Evolutionary conservation across 352 stramenopile genomes (phyloP), one percentile per base, ranked within the genome.

Genomic region (Globisporangium paroecandrum): DNA sequence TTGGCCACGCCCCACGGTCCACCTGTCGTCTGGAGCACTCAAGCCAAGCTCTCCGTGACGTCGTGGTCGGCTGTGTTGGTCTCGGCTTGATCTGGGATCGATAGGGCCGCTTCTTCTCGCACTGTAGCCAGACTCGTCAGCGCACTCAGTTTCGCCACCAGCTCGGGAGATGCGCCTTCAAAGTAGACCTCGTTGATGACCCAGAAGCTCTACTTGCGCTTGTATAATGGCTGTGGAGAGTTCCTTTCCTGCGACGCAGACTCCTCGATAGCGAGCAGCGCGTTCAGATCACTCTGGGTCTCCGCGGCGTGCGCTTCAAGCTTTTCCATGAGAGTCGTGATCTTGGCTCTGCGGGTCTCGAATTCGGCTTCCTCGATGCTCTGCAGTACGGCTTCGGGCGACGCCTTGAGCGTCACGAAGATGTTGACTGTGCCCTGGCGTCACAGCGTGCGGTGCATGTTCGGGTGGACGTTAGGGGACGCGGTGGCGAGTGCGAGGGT

Each of bases 121-220:
- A 54, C 47, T 54, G 8, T 22, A 25, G 20, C 24, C 20, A 54
- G 20, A 22, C 20, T 54, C 47, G 22, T 63, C 24, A 75, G 29
- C 4, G 27, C 41, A 0, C 34, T 43, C 53, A 81, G 67, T 49
- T 75, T 72, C 49, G 70, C 43, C 4, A 81, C 55, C 29, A 79
- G 53, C 15, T 70, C 71, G 20, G 60, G 53, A 1, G 71, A 62
- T 12, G 66, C 72, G 18, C 68, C 60, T 47, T 77, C 38, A 34
- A 82, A 67, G 62, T 60, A 63, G 41, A 75, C 64, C 53, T 72
- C 65, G 66, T 77, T 76, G 25, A 25, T 64, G 66, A 79, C 73
- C 75, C 75, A 82, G 61, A 69, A 74, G 22, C 18, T 27, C 47
- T 8, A 10, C 18, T 54, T 54, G 47, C 47, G 24, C 47, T 54